phyloP scores from a whole-genome alignment of 768 basidiomycete species.

The Hysterangium stoloniferum region DNA sequence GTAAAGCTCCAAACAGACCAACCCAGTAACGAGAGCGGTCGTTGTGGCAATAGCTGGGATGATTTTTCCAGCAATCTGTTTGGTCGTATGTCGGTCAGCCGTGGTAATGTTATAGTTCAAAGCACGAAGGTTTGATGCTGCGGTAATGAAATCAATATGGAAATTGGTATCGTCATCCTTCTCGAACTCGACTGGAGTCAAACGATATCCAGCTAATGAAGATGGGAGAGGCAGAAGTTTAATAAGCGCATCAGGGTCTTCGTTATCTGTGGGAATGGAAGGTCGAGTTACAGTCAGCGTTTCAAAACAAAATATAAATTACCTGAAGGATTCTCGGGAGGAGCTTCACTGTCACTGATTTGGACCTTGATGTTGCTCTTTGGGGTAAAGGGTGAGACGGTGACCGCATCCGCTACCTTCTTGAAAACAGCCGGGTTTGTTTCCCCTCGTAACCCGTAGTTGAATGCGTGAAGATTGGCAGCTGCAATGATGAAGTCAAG shows the following conservation, averaged over 20 bases:
- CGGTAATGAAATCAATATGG: slow-evolving; percentile 98
- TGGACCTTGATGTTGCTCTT: slow-evolving; percentile 90
- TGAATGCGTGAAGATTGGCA: slow-evolving; percentile 95
- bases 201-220: slow-evolving; percentile 90
- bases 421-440: slow-evolving; percentile 72
- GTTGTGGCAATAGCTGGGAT: slow-evolving; percentile 99
- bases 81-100: slow-evolving; percentile 88
- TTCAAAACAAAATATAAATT: slow-evolving; percentile 21
- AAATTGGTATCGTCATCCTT: slow-evolving; percentile 98
- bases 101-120: slow-evolving; percentile 85
- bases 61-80: slow-evolving; percentile 98
- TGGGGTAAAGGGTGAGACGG: slow-evolving; percentile 90
- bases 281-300: slow-evolving; percentile 1
- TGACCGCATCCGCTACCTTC: slow-evolving; percentile 74
- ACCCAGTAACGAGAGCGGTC: slow-evolving; percentile 89
- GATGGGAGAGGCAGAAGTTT: slow-evolving; percentile 81
- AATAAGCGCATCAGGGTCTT: slow-evolving; percentile 47
- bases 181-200: slow-evolving; percentile 94
- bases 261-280: slow-evolving; percentile 28
- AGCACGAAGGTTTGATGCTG: slow-evolving; percentile 93
- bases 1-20: slow-evolving; percentile 94
- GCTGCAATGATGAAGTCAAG: slow-evolving; percentile 85
- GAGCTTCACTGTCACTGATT: slow-evolving; percentile 87
- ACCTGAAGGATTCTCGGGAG: slow-evolving; percentile 36
- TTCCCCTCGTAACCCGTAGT: slow-evolving; percentile 93